Conservation (phyloP, 2,329 filamentous ascomycete species). For the Leptographium galeiforme region DNA sequence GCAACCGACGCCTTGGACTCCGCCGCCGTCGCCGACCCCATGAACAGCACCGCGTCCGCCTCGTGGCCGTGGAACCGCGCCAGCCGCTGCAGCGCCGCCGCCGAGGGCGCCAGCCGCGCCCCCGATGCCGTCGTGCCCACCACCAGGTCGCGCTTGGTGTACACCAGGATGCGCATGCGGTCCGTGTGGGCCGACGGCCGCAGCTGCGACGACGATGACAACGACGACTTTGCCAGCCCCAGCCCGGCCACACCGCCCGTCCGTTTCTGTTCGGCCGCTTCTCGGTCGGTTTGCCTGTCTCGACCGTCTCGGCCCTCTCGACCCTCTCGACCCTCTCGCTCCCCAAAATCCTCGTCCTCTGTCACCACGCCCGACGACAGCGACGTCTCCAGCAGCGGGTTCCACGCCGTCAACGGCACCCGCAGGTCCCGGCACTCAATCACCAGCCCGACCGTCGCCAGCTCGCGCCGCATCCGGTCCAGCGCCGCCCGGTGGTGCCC, state of each 20-base stretch:
- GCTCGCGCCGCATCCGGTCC: slow-evolving; percentile 65
- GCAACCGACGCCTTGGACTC: slow-evolving; percentile 23
- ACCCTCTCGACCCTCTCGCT: background rate
- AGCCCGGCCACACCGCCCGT: background rate
- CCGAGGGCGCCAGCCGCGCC: background rate
- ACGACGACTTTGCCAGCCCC: background rate
- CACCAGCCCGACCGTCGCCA: slow-evolving; percentile 73
- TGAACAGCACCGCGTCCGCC: slow-evolving; percentile 18
- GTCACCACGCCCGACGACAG: slow-evolving; percentile 38
- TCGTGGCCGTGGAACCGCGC: slow-evolving; percentile 28
- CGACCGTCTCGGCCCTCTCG: background rate
- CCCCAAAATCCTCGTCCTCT: background rate
- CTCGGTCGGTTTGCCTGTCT: background rate
- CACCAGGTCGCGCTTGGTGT: slow-evolving; percentile 78
- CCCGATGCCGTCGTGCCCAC: slow-evolving; percentile 12
- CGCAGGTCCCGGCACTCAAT: slow-evolving; percentile 93
- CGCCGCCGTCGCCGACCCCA: slow-evolving; percentile 23
- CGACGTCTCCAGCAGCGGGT: slow-evolving; percentile 73
- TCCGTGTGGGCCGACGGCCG: slow-evolving; percentile 36
- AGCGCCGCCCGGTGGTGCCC: slow-evolving; percentile 82
- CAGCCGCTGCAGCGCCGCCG: slow-evolving; percentile 15
- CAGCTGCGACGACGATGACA: background rate
- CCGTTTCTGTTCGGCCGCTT: background rate
- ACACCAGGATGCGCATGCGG: slow-evolving; percentile 67
- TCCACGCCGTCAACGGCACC: slow-evolving; percentile 76